phyloP scores from a whole-genome alignment of 208 protist species.

The Leishmania braziliensis region DNA sequence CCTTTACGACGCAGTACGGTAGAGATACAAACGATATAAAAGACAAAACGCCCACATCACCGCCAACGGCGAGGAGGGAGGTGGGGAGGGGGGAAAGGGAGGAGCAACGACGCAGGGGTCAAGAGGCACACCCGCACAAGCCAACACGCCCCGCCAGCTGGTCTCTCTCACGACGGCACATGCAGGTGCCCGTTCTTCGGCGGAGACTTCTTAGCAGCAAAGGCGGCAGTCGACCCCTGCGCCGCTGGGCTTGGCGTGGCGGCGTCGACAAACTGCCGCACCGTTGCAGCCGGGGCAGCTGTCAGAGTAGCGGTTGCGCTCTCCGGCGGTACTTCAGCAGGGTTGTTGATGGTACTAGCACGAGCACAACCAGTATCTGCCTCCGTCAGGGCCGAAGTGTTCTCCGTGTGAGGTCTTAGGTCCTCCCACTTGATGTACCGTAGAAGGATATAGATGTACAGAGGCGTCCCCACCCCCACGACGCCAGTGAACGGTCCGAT shows the following conservation, averaged over 20 bases:
- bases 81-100: not conserved
- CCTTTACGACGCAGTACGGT: not conserved
- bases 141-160: not conserved
- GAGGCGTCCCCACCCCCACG: slow-evolving; percentile 40
- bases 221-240: not conserved
- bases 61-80: not conserved
- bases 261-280: slow-evolving; percentile 19
- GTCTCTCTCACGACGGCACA: not conserved
- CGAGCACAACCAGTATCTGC: not conserved
- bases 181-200: not conserved
- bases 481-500: slow-evolving; percentile 74
- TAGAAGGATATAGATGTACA: slow-evolving; percentile 73
- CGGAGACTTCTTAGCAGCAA: not conserved
- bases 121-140: no score
- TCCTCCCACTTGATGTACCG: slow-evolving; percentile 75
- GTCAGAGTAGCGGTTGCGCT: not conserved
- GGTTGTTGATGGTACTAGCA: not conserved
- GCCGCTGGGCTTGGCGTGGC: slow-evolving; percentile 6
- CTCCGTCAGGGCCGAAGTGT: not conserved
- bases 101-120: not conserved
- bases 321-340: not conserved
- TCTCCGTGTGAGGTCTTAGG: slow-evolving; percentile 61
- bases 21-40: not conserved
- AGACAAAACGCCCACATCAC: not conserved
- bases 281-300: slow-evolving; percentile 14